These are phyloP conservation scores for Fusarium palustre DNA, from an alignment of 2,329 filamentous ascomycete genomes.

Conservation along the genomic window DNA sequence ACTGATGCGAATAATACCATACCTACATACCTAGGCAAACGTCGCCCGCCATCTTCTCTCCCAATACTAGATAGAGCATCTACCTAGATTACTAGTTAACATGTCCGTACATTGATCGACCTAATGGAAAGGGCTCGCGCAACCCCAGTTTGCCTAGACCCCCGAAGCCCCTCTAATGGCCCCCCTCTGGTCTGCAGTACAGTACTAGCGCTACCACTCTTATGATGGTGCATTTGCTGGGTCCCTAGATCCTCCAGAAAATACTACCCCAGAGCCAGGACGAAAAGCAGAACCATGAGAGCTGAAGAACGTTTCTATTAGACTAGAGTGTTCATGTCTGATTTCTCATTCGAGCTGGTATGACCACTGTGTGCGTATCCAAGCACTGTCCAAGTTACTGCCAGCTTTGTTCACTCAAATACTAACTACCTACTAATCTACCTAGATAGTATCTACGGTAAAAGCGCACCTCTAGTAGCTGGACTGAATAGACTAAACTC, in stretches of 20 bases:
- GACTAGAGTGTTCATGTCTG: background rate
- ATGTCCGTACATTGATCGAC: slow-evolving; percentile 15
- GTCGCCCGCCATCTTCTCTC: background rate
- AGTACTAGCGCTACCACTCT: slow-evolving; percentile 17
- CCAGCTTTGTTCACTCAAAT: background rate
- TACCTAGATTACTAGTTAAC: background rate
- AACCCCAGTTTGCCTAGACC: slow-evolving; percentile 46
- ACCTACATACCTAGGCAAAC: background rate
- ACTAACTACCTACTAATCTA: too few species aligned
- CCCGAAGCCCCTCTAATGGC: slow-evolving; percentile 31
- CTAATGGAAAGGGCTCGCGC: slow-evolving; percentile 40
- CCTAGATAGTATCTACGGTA: background rate
- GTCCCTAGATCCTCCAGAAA: slow-evolving; percentile 21
- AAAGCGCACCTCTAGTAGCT: background rate
- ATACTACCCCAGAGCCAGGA: slow-evolving; percentile 18
- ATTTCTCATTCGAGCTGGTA: background rate
- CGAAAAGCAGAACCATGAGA: background rate
- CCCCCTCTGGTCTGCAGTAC: slow-evolving; percentile 18
- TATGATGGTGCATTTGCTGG: slow-evolving; percentile 37
- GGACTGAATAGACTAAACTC: background rate
- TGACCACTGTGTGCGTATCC: too few species aligned
- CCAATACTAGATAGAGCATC: background rate
- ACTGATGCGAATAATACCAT: background rate
- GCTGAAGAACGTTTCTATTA: background rate
- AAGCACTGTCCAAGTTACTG: background rate